Evolutionary conservation across 768 basidiomycete species (phyloP), one percentile per base, ranked within the genome.

Genomic region (Rhizopogon rudus): DNA sequence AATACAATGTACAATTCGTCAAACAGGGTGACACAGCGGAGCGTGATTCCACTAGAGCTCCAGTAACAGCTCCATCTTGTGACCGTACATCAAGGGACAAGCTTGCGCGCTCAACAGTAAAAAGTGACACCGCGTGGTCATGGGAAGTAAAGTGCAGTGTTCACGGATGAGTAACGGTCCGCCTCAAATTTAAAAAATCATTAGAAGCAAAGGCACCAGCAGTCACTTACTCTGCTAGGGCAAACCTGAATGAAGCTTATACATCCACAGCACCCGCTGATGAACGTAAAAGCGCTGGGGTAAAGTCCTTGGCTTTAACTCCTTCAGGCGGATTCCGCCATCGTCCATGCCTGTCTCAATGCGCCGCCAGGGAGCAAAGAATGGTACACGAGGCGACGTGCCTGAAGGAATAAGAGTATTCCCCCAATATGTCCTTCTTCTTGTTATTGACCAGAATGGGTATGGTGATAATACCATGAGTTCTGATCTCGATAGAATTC

Each of bases 231-330:
- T 86, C 81, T 35, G 75, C 71, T 55, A 86, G 57, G 14, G 82
- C 82, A 61, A 86, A 86, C 61, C 75, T 77, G 65, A 77, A 83
- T 77, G 65, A 77, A 83, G 13, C 85, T 81, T 60, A 86, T 83
- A 58, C 81, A 83, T 17, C 81, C 81, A 33, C 84, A 73, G 61
- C 78, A 78, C 55, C 81, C 83, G 56, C 77, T 78, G 35, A 83
- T 70, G 66, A 84, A 86, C 16, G 82, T 83, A 54, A 84, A 58
- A 20, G 73, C 77, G 55, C 80, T 77, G 1, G 77, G 73, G 62
- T 78, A 81, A 55, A 86, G 65, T 25, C 83, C 84, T 37, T 75
- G 80, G 66, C 69, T 52, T 67, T 67, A 51, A 67, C 70, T 35
- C 68, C 70, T 33, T 64, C 60, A 12, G 75, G 74, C 8, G 67